Evolutionary conservation across 306 rosid genomes (phyloP).

Genomic region (Cucurbita pepo): DNA sequence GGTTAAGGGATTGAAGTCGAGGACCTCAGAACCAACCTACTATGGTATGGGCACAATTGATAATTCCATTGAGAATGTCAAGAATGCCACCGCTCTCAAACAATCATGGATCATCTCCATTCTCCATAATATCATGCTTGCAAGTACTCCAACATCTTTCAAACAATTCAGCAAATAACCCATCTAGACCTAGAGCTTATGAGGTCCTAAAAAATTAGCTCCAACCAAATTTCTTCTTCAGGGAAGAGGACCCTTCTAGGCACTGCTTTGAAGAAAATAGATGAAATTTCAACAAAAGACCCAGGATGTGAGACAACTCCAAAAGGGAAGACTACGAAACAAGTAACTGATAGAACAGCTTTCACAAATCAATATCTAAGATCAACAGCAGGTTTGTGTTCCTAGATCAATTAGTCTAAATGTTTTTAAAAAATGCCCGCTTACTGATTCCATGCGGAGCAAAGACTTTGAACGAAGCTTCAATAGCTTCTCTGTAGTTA

Average conservation of each 20-base stretch:
- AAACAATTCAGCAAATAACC: background rate
- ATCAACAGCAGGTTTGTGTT: background rate
- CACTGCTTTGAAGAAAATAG: background rate
- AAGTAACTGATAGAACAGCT: too few species aligned
- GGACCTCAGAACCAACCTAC: background rate
- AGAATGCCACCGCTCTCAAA: background rate
- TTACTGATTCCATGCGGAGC: slow-evolving; percentile 84
- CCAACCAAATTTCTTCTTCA: background rate
- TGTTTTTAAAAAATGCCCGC: slow-evolving; percentile 9
- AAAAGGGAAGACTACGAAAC: background rate
- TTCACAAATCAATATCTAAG: too few species aligned
- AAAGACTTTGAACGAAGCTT: slow-evolving; percentile 85
- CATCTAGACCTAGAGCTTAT: background rate
- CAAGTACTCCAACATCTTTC: background rate
- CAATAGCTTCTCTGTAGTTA: slow-evolving; percentile 88
- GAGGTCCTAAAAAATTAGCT: background rate
- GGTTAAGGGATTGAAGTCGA: background rate
- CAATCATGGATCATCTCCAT: background rate
- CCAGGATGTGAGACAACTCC: background rate
- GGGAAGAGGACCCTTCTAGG: background rate
- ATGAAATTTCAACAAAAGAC: background rate
- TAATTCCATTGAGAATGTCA: background rate
- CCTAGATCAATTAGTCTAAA: background rate
- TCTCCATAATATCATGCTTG: background rate
- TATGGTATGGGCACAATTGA: background rate